Evolutionary conservation across 768 basidiomycete genomes (phyloP).

Genomic region (Boletellus ananas): DNA sequence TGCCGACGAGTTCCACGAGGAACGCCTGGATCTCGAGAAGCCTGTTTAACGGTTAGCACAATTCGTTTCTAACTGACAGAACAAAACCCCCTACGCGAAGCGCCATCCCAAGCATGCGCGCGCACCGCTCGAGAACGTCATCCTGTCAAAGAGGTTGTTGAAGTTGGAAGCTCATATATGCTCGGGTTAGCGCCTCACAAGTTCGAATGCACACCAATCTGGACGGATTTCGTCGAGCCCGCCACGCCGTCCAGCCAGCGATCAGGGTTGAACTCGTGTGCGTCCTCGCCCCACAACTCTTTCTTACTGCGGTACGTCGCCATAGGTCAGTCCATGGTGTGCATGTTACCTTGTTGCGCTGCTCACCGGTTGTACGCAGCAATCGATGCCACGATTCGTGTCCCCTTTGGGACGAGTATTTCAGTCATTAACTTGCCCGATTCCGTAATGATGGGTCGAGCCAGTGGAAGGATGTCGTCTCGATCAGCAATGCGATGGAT

Average conservation of each 20-base stretch:
- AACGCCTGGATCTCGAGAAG: no score
- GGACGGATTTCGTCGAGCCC: slow-evolving; percentile 12
- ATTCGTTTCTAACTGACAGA: no score
- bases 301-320: slow-evolving; percentile 13
- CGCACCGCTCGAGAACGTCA: slow-evolving; percentile 27
- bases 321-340: no score
- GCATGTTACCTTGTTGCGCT: no score
- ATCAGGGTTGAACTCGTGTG: slow-evolving; percentile 29
- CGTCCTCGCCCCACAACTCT: slow-evolving; percentile 29
- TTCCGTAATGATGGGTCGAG: not conserved
- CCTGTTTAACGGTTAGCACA: no score
- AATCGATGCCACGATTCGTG: no score
- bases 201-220: slow-evolving; percentile 26
- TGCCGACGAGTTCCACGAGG: slow-evolving; percentile 49
- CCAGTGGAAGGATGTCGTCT: slow-evolving; percentile 29
- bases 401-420: not conserved
- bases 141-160: slow-evolving; percentile 10
- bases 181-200: slow-evolving; percentile 11
- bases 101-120: slow-evolving; percentile 30
- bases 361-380: no score
- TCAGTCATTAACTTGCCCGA: slow-evolving; percentile 40
- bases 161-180: not conserved
- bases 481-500: no score
- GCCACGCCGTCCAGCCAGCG: slow-evolving; percentile 21
- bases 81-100: slow-evolving; percentile 21